Evolutionary conservation across 2,329 filamentous ascomycete species (phyloP).

Genomic region (Pyrenochaeta sp.): DNA sequence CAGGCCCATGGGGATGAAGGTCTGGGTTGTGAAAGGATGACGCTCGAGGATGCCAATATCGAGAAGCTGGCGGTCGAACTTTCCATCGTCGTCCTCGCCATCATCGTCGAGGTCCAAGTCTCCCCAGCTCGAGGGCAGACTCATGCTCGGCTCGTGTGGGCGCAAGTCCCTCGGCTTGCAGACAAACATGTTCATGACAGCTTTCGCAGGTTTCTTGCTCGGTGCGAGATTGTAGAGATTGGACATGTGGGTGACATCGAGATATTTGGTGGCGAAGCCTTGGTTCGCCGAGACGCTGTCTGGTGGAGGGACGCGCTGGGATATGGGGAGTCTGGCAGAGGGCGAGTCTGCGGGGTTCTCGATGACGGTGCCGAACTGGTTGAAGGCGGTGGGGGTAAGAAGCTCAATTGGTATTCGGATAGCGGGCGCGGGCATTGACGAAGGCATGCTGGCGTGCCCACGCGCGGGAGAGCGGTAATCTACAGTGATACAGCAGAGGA

Average conservation of each 20-base stretch:
- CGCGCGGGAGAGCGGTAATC: background rate
- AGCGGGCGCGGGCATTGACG: constrained; percentile 49
- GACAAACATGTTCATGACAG: constrained; percentile 88
- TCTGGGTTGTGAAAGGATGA: constrained; percentile 94
- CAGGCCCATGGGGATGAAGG: constrained; percentile 79
- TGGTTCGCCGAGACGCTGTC: constrained; percentile 75
- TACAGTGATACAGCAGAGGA: background rate
- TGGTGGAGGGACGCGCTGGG: constrained; percentile 53
- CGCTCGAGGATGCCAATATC: constrained; percentile 79
- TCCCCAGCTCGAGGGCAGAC: constrained; percentile 45
- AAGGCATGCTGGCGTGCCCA: constrained; percentile 45
- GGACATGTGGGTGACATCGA: constrained; percentile 75
- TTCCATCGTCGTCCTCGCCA: constrained; percentile 30
- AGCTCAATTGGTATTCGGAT: constrained; percentile 65
- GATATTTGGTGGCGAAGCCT: constrained; percentile 86
- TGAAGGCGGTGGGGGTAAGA: constrained; percentile 74
- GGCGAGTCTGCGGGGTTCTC: constrained; percentile 69
- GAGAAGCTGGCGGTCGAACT: constrained; percentile 57
- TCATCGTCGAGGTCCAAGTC: constrained; percentile 45
- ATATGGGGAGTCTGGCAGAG: constrained; percentile 53
- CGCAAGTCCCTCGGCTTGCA: constrained; percentile 72
- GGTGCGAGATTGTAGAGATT: constrained; percentile 75
- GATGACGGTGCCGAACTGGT: constrained; percentile 83
- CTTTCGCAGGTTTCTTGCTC: constrained; percentile 62
- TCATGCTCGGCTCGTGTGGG: constrained; percentile 44